A percentile compares a stretch with the other conserved stretches of the same genome.
Conservation (phyloP, 139 green algal species). For the Chlorella sp. region DNA sequence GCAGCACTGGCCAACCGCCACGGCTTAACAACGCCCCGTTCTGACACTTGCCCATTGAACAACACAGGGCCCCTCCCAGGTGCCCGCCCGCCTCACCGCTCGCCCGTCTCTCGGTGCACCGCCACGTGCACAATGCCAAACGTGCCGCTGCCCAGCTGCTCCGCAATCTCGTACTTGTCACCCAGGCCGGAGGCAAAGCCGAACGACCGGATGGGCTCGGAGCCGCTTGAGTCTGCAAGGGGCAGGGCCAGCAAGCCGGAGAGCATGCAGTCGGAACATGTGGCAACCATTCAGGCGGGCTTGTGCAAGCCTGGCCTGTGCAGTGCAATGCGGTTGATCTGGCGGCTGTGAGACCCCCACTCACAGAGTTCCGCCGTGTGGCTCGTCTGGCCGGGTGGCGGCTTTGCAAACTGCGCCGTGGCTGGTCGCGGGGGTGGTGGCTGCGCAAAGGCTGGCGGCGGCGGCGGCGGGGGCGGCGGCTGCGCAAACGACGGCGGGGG, state of each 20-base stretch:
- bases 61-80: no score
- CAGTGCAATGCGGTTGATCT: no score
- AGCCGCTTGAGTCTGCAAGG: not conserved
- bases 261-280: no score
- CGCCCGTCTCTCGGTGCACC: constrained; percentile 20
- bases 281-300: no score
- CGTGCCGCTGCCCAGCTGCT: constrained; percentile 48
- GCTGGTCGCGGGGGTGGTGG: not conserved
- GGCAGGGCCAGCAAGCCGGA: no score
- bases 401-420: not conserved
- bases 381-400: not conserved
- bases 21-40: no score
- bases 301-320: no score
- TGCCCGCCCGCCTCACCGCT: constrained; percentile 25
- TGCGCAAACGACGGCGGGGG: not conserved
- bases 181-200: constrained; percentile 35
- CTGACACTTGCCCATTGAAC: no score
- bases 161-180: constrained; percentile 45
- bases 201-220: constrained; percentile 33
- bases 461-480: not conserved
- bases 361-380: constrained; percentile 24
- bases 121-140: constrained; percentile 52
- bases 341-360: no score
- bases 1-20: not conserved
- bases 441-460: not conserved